Percentiles rank a stretch among this genome's conserved stretches.
phyloP scores from a whole-genome alignment of 2,329 filamentous ascomycete genomes.

The Hymenoscyphus albidus region DNA sequence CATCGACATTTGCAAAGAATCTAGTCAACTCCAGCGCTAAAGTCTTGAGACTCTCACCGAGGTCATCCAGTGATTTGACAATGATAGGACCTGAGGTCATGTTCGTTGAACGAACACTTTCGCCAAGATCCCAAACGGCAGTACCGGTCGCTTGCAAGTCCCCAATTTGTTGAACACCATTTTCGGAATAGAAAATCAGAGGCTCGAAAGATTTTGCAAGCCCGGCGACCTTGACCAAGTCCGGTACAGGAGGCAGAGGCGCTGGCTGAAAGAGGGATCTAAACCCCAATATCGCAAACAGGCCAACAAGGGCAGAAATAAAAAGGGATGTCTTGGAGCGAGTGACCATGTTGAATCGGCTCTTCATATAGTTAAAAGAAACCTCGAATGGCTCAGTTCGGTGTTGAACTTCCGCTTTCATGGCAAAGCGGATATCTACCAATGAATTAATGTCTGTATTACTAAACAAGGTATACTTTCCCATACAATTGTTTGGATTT shows the following conservation, averaged over 20 bases:
- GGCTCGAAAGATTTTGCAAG: slow-evolving; percentile 91
- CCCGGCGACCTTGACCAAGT: slow-evolving; percentile 85
- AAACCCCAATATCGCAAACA: slow-evolving; percentile 63
- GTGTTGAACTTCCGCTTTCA: slow-evolving; percentile 85
- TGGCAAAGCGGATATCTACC: slow-evolving; percentile 80
- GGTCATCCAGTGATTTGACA: slow-evolving; percentile 76
- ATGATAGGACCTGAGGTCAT: slow-evolving; percentile 88
- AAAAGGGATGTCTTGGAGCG: slow-evolving; percentile 67
- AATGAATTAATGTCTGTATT: slow-evolving; percentile 22
- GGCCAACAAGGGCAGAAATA: slow-evolving; percentile 54
- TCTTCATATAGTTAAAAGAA: slow-evolving; percentile 59
- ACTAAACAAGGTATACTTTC: slow-evolving; percentile 14
- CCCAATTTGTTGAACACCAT: slow-evolving; percentile 78
- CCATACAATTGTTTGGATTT: slow-evolving; percentile 49
- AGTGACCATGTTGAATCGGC: slow-evolving; percentile 57
- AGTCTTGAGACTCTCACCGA: slow-evolving; percentile 81
- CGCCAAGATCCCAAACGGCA: slow-evolving; percentile 90
- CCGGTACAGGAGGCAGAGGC: slow-evolving; percentile 64
- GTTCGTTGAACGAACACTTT: slow-evolving; percentile 83
- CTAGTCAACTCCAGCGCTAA: slow-evolving; percentile 81
- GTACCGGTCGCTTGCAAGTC: slow-evolving; percentile 88
- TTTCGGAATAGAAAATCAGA: slow-evolving; percentile 90
- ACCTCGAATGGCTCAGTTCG: slow-evolving; percentile 80
- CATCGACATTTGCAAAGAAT: slow-evolving; percentile 91
- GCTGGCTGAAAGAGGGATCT: slow-evolving; percentile 68